A percentile compares a stretch with the other conserved stretches of the same genome.
These are phyloP conservation scores for Casaregolazyma suthepensis DNA, from an alignment of 1,139 yeast genomes.

Conservation along the genomic window DNA sequence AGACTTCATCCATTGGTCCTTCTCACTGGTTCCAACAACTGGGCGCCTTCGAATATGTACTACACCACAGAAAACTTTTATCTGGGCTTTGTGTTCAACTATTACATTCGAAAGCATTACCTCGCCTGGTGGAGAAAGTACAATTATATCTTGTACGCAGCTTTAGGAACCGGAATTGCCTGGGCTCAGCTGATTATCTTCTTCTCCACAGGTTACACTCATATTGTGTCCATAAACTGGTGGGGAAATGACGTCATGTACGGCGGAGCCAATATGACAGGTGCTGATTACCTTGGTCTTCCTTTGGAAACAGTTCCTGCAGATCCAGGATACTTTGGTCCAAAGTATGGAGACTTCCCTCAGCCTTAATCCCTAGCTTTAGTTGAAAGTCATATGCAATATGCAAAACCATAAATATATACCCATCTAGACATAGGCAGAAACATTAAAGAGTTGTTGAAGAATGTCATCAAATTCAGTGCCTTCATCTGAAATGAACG, in stretches of 20 bases:
- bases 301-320: conserved; percentile 35
- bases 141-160: conserved; percentile 50
- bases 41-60: conserved; percentile 49
- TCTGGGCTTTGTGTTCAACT: conserved; percentile 47
- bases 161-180: conserved; percentile 49
- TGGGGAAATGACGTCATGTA: conserved; percentile 51
- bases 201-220: conserved; percentile 46
- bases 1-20: conserved; percentile 44
- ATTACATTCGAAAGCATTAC: conserved; percentile 44
- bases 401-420: not conserved
- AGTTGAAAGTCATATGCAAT: too few relatives aligned
- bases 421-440: not conserved
- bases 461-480: not conserved
- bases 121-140: conserved; percentile 43
- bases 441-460: not conserved
- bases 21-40: conserved; percentile 39
- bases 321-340: conserved; percentile 47
- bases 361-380: too few relatives aligned
- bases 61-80: conserved; percentile 48
- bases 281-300: conserved; percentile 35
- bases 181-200: conserved; percentile 39
- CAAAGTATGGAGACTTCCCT: conserved; percentile 25
- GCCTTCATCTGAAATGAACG: not conserved
- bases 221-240: conserved; percentile 41
- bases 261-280: conserved; percentile 38